Evolutionary conservation across 140 eudicot genomes (phyloP).

Genomic region (Flaveria floridana): DNA sequence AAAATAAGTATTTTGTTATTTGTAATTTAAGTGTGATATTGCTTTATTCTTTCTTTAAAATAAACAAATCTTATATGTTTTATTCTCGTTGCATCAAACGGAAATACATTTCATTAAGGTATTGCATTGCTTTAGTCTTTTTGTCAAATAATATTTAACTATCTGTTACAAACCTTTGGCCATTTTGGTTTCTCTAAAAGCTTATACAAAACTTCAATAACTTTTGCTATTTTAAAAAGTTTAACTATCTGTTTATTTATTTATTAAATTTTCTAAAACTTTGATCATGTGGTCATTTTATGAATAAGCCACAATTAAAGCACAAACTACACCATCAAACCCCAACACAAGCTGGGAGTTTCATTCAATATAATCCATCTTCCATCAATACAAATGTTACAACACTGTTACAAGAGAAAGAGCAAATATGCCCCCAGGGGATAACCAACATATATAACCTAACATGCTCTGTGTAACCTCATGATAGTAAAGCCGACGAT

Average conservation of each 20-base stretch:
- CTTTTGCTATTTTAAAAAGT: neutral
- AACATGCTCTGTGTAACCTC: slow-evolving; percentile 29
- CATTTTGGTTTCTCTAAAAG: too few species aligned
- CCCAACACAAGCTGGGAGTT: slow-evolving; percentile 17
- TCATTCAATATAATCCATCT: slow-evolving; percentile 28
- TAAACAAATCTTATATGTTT: too few species aligned
- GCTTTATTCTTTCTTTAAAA: too few species aligned
- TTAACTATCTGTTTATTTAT: neutral
- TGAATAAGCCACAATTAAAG: neutral
- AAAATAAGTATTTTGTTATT: too few species aligned
- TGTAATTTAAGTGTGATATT: too few species aligned
- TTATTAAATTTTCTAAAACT: neutral
- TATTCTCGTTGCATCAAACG: too few species aligned
- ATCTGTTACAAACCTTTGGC: too few species aligned
- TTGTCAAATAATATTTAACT: too few species aligned
- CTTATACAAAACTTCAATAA: neutral
- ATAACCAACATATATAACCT: slow-evolving; percentile 37
- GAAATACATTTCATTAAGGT: too few species aligned
- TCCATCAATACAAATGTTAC: slow-evolving; percentile 42
- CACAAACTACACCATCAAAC: neutral
- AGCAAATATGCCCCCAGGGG: slow-evolving; percentile 21
- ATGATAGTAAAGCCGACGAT: slow-evolving; percentile 1
- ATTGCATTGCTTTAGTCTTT: too few species aligned
- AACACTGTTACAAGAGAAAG: slow-evolving; percentile 32
- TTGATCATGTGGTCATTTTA: neutral